Evolutionary conservation across 2,329 filamentous ascomycete species (phyloP), one percentile per base, ranked within the genome.

Genomic region (Ilyonectria destructans): DNA sequence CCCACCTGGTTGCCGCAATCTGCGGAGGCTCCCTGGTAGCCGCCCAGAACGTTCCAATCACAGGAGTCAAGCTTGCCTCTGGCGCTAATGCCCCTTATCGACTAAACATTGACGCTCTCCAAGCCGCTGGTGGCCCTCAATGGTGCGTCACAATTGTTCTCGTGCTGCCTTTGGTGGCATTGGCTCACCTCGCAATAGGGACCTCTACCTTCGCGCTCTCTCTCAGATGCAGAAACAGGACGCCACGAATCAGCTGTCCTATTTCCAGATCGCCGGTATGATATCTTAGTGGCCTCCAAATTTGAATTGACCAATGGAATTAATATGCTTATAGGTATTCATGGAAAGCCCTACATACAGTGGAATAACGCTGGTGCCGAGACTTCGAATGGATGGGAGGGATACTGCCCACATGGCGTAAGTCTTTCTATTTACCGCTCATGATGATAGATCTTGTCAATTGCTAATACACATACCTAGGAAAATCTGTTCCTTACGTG

Each of bases 41-140:
- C 5, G 35, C 54, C n/a, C 58, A 63, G 35, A 15, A 33, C 1
- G 94, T 94, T 82, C 95, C 94, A 75, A 90, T 95, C 60, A 91
- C 89, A 2, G 93, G 89, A 46, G 92, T 92, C 78, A 89, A 88
- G 78, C 94, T 92, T 1, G 88, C 90, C 57, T 93, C 93, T 81
- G 93, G 92, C 9, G 35, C 40, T 17, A 35, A 56, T 8, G 56
- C 64, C 5, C 65, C 65, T 4, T 19, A 56, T 4, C 26, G 65
- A 9, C 59, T 23, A 33, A 68, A 60, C 49, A 65, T 68, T 33
- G 64, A 68, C 48, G 56, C 55, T 43, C 55, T 68, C 17, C 29
- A 64, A 9, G 21, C 55, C 8, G 51, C 61, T 19, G 65, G 65
- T 13, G 65, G 65, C 15, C 49, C 65, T 12, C 21, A 35, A 35